Percentiles rank a stretch among this genome's conserved stretches.
phyloP scores from a whole-genome alignment of 495 filamentous ascomycete species.

The Aspergillus indologenus region DNA sequence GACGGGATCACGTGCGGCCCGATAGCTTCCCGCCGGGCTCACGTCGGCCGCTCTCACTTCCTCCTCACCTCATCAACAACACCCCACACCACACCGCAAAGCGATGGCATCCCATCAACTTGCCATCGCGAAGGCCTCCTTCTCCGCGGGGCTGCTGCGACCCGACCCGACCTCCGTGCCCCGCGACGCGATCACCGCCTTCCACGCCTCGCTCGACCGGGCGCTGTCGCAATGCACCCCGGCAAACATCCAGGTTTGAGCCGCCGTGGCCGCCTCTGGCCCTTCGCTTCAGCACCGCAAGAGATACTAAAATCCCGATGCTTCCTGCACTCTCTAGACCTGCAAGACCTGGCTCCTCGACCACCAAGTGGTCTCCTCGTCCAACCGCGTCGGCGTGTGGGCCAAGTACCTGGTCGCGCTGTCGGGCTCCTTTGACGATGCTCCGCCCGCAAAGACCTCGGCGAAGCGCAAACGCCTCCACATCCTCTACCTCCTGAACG shows the following conservation, averaged over 20 bases:
- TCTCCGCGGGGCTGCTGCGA: conserved; percentile 70
- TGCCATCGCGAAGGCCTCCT: conserved; percentile 76
- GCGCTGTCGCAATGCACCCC: conserved; percentile 72
- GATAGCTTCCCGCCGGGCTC: not conserved
- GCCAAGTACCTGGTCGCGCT: conserved; percentile 75
- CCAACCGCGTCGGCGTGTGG: conserved; percentile 60
- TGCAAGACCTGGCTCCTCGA: conserved; percentile 83
- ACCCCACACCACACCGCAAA: not conserved
- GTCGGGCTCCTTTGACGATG: conserved; percentile 51
- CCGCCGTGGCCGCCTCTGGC: conserved; percentile 28
- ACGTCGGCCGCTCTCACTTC: not conserved
- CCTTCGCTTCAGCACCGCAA: too few species aligned
- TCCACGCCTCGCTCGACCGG: conserved; percentile 65
- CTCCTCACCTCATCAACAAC: not conserved
- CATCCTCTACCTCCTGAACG: conserved; percentile 78
- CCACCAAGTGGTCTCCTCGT: conserved; percentile 61
- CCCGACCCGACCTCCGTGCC: conserved; percentile 70
- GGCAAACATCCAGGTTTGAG: conserved; percentile 93
- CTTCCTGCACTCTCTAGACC: conserved; percentile 64
- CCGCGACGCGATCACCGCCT: conserved; percentile 67
- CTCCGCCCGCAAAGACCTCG: conserved; percentile 40
- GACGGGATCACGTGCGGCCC: not conserved
- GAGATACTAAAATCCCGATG: too few species aligned
- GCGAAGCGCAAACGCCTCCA: conserved; percentile 69
- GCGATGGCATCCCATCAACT: conserved; percentile 72